A percentile compares a stretch with the other conserved stretches of the same genome.
These are phyloP conservation scores for Karstenula rhodostoma DNA, from an alignment of 2,329 filamentous ascomycete species.

Conservation along the genomic window DNA sequence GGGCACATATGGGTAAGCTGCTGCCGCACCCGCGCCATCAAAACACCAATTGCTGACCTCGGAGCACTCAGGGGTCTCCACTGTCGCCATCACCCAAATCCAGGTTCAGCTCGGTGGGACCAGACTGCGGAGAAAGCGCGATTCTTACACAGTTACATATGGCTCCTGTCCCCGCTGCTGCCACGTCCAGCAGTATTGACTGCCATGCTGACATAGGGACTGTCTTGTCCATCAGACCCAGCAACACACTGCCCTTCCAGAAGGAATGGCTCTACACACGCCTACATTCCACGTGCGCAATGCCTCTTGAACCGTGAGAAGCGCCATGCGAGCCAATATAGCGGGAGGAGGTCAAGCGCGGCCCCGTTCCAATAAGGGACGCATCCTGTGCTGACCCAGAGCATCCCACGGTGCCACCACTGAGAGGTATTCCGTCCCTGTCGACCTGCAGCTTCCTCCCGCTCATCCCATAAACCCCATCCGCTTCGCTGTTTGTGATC, in stretches of 20 bases:
- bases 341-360: constrained; percentile 3
- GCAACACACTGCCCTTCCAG: too few relatives aligned
- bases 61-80: background rate
- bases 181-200: too few relatives aligned
- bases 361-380: background rate
- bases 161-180: too few relatives aligned
- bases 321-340: background rate
- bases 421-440: constrained; percentile 11
- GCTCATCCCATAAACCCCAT: constrained; percentile 11
- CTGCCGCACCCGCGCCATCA: background rate
- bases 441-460: constrained; percentile 13
- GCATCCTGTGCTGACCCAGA: constrained; percentile 7
- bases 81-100: background rate
- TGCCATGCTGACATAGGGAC: too few relatives aligned
- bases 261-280: too few relatives aligned
- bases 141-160: too few relatives aligned
- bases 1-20: background rate
- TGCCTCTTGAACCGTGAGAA: background rate
- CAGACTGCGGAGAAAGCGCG: constrained; percentile 1
- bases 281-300: too few relatives aligned
- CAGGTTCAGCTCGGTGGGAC: background rate
- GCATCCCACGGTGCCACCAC: constrained; percentile 12
- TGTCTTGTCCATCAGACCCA: too few relatives aligned
- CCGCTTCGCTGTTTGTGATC: background rate
- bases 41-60: background rate